A percentile compares a stretch with the other conserved stretches of the same genome.
Evolutionary conservation across 805 yeast species (phyloP).

Genomic region (Candida sphagnicola): DNA sequence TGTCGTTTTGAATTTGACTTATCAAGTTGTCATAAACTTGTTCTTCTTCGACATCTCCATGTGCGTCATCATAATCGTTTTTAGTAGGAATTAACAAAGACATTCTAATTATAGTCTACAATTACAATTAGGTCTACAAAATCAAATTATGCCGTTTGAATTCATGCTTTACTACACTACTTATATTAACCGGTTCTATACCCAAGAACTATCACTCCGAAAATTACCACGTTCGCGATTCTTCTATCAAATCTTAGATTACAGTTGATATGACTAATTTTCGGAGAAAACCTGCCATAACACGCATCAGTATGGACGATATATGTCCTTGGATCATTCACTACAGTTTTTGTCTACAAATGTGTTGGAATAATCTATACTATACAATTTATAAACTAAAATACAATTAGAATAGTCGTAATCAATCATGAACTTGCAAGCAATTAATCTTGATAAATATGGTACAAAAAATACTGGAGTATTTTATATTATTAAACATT

Average conservation of each 20-base stretch:
- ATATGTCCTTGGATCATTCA: no score
- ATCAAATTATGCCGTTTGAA: no score
- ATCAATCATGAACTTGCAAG: background rate
- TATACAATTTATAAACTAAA: background rate
- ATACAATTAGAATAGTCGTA: background rate
- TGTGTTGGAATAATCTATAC: no score
- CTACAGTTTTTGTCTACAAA: background rate
- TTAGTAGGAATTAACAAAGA: slow-evolving; percentile 28
- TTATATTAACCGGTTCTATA: no score
- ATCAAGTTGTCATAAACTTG: slow-evolving; percentile 10
- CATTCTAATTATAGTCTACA: no score
- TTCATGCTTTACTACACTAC: no score
- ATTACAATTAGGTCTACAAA: no score
- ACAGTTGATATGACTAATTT: no score
- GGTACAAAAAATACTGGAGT: background rate
- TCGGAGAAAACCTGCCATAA: no score
- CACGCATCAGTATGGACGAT: no score
- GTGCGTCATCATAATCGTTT: slow-evolving; percentile 30
- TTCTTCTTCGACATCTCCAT: slow-evolving; percentile 19
- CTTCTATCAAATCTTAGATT: no score
- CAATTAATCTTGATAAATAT: background rate
- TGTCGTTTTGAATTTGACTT: slow-evolving; percentile 10
- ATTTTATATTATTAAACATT: no score
- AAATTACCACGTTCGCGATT: background rate
- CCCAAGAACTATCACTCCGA: background rate